Evolutionary conservation across 495 filamentous ascomycete species (phyloP).

Genomic region (Neurospora intermedia): DNA sequence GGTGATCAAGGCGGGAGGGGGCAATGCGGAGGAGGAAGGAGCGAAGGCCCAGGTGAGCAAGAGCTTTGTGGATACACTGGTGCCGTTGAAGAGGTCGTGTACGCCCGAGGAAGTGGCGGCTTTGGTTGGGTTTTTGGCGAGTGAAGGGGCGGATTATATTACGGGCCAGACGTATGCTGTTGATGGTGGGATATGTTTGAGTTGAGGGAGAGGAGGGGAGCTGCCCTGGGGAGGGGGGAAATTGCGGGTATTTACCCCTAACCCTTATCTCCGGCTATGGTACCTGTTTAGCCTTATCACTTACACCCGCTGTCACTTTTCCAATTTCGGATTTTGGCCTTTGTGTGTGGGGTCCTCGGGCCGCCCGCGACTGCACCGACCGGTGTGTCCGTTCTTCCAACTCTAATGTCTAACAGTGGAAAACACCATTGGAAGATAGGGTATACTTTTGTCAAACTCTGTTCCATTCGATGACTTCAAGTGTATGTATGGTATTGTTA

Average conservation of each 20-base stretch:
- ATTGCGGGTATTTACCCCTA: neutral
- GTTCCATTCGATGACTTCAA: no score
- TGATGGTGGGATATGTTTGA: constrained; percentile 49
- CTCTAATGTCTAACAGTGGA: no score
- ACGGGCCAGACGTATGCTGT: constrained; percentile 53
- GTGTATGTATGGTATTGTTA: no score
- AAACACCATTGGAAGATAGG: no score
- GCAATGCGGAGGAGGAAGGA: constrained; percentile 16
- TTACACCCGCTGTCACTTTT: no score
- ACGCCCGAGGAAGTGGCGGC: constrained; percentile 49
- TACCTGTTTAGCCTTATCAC: no score
- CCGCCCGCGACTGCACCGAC: neutral
- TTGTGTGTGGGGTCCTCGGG: neutral
- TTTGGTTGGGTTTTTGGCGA: constrained; percentile 45
- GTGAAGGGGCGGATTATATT: constrained; percentile 44
- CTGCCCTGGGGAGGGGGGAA: no score
- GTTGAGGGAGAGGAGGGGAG: constrained; percentile 6
- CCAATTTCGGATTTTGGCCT: neutral
- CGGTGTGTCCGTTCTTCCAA: neutral
- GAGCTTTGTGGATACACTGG: constrained; percentile 33
- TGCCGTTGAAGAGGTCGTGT: constrained; percentile 40
- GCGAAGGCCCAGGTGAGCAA: constrained; percentile 41
- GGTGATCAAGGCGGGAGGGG: neutral
- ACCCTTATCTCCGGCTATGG: neutral
- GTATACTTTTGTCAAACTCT: no score